Percentiles rank a stretch among this genome's conserved stretches.
Conservation (phyloP, 2,329 filamentous ascomycete genomes). For the Exophiala xenobiotica region DNA sequence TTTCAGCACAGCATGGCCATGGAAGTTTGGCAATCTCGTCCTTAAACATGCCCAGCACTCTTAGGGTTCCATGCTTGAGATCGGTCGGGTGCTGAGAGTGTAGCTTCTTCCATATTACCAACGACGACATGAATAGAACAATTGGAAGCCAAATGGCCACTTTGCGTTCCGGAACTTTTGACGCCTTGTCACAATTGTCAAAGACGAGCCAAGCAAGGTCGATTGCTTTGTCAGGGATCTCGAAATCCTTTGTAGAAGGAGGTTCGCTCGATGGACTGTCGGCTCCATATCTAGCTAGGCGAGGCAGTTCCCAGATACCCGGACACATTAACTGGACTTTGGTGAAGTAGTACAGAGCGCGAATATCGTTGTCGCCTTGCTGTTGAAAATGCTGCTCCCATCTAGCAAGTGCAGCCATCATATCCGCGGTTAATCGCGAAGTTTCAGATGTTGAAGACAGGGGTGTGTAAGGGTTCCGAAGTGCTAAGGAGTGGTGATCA, state of each 20-base stretch:
- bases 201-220: slow-evolving; percentile 14
- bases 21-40: slow-evolving; percentile 10
- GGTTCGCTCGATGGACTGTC: not conserved
- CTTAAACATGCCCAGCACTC: slow-evolving; percentile 14
- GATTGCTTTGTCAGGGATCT: slow-evolving; percentile 11
- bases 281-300: slow-evolving; percentile 7
- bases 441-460: slow-evolving; percentile 6
- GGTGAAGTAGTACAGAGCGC: slow-evolving; percentile 13
- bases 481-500: not conserved
- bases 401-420: slow-evolving; percentile 2
- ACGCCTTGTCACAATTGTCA: slow-evolving; percentile 4
- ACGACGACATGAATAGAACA: slow-evolving; percentile 7
- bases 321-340: slow-evolving; percentile 11
- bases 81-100: not conserved
- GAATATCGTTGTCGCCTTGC: slow-evolving; percentile 8
- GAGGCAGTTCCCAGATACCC: slow-evolving; percentile 2
- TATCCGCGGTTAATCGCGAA: slow-evolving; percentile 5
- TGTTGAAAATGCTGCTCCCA: slow-evolving; percentile 12
- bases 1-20: slow-evolving; percentile 12
- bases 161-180: not conserved
- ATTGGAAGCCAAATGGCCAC: slow-evolving; percentile 9
- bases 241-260: not conserved
- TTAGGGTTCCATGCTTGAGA: slow-evolving; percentile 11
- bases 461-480: slow-evolving; percentile 6
- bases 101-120: slow-evolving; percentile 13